Evolutionary conservation across 1,284 basidiomycete genomes (phyloP).

Genomic region (Exobasidium cylindrosporum): DNA sequence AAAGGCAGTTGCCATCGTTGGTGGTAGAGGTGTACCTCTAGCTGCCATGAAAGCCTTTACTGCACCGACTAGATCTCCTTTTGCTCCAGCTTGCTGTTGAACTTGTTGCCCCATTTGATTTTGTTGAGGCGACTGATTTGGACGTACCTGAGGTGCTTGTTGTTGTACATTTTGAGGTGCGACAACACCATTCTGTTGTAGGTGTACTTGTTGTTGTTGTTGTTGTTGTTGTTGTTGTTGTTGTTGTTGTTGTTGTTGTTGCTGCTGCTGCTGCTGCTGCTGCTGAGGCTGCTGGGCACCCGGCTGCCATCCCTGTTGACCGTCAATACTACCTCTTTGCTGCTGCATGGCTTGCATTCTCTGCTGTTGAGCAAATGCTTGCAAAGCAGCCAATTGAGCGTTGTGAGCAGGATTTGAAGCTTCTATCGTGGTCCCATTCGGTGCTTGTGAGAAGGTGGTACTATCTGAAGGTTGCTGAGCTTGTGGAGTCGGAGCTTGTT

Average conservation of each 20-base stretch:
- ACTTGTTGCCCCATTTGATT: neutral
- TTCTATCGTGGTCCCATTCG: neutral
- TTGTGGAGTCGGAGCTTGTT: neutral
- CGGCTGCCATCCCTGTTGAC: neutral
- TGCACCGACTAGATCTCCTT: slow-evolving; percentile 36
- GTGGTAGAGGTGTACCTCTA: slow-evolving; percentile 37
- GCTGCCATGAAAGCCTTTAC: slow-evolving; percentile 45
- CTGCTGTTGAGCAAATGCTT: slow-evolving; percentile 21
- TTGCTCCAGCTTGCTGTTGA: neutral
- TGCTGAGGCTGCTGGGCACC: neutral
- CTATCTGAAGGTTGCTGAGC: neutral
- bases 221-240: slow-evolving; percentile 7
- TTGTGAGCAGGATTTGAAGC: slow-evolving; percentile 19
- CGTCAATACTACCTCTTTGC: neutral
- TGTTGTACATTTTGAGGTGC: too few relatives aligned
- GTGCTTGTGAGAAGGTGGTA: neutral
- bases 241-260: neutral
- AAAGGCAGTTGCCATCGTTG: slow-evolving; percentile 33
- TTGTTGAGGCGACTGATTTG: slow-evolving; percentile 1
- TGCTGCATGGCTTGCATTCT: slow-evolving; percentile 14
- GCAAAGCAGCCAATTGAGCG: slow-evolving; percentile 19
- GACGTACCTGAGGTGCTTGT: slow-evolving; percentile 7
- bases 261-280: neutral
- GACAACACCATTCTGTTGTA: slow-evolving; percentile 3
- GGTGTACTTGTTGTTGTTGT: slow-evolving; percentile 3